Conservation (phyloP, 257 asterid species). For the Solanum ossicruentum region DNA sequence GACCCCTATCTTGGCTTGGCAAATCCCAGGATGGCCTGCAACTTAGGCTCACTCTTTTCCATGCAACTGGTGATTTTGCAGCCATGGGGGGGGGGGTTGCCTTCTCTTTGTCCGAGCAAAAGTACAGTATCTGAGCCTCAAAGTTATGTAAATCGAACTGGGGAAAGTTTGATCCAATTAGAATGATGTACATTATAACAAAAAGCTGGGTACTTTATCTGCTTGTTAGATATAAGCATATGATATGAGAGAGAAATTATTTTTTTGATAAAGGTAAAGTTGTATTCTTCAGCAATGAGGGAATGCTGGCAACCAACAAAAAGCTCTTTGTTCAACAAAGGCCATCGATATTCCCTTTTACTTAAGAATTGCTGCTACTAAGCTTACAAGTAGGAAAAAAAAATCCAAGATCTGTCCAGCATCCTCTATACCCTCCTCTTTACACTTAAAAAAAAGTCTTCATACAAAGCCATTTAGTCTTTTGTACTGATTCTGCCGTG, state of each 20-base stretch:
- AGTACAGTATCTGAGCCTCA: not conserved
- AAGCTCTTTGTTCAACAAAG: too few relatives aligned
- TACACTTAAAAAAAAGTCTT: too few relatives aligned
- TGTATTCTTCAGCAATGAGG: too few relatives aligned
- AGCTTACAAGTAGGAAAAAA: too few relatives aligned
- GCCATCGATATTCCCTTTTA: too few relatives aligned
- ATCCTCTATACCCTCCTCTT: too few relatives aligned
- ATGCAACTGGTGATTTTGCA: constrained; percentile 10
- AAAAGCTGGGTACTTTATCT: not conserved
- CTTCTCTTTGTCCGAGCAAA: not conserved
- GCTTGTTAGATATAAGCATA: not conserved
- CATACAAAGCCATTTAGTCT: too few relatives aligned
- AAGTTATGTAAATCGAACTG: not conserved
- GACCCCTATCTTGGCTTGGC: not conserved
- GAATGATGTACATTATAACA: not conserved
- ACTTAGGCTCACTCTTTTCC: not conserved
- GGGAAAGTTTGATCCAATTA: not conserved
- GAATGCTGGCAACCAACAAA: too few relatives aligned
- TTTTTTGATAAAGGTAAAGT: too few relatives aligned
- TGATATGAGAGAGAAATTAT: not conserved
- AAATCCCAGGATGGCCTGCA: not conserved
- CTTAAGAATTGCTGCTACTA: too few relatives aligned
- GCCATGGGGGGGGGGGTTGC: constrained; percentile 3
- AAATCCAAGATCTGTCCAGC: too few relatives aligned
- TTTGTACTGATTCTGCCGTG: too few relatives aligned